A percentile compares a stretch with the other conserved stretches of the same genome.
These are phyloP conservation scores for Diospyros lotus DNA, from an alignment of 148 eudicot genomes.

Conservation along the genomic window DNA sequence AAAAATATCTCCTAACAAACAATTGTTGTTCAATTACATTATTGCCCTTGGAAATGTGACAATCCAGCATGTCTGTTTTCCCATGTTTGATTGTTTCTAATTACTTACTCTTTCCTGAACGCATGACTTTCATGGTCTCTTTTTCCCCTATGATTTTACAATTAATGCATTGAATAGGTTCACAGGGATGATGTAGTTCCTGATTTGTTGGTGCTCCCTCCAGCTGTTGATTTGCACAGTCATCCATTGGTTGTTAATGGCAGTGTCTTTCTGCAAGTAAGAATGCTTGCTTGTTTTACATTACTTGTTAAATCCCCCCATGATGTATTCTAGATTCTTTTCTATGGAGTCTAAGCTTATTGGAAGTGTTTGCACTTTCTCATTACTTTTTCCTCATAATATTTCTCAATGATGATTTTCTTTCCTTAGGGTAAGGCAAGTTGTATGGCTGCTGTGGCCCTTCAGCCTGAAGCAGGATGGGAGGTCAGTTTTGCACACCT, in stretches of 20 bases:
- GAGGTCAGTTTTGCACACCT: slow-evolving; percentile 45
- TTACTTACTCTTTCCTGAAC: not conserved
- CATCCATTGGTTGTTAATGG: slow-evolving; percentile 79
- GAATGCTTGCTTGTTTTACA: not conserved
- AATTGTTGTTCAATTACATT: too few species aligned
- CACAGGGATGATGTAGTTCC: slow-evolving; percentile 75
- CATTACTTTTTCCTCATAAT: slow-evolving; percentile 2
- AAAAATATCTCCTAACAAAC: too few species aligned
- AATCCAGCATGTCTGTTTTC: too few species aligned
- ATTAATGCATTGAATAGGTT: slow-evolving; percentile 46
- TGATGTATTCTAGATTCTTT: not conserved
- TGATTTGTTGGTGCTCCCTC: slow-evolving; percentile 76
- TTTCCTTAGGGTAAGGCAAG: slow-evolving; percentile 79
- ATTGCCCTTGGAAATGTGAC: too few species aligned
- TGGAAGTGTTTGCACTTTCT: slow-evolving; percentile 1
- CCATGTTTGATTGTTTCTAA: too few species aligned
- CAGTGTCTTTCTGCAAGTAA: slow-evolving; percentile 83
- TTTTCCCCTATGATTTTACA: not conserved
- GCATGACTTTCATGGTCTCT: not conserved
- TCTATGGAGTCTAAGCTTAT: not conserved
- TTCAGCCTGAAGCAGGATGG: slow-evolving; percentile 91
- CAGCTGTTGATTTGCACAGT: slow-evolving; percentile 71
- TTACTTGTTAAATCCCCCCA: not conserved
- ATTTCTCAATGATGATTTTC: not conserved
- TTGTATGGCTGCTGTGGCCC: slow-evolving; percentile 92